Evolutionary conservation across 2,329 filamentous ascomycete species (phyloP).

Genomic region (Fusarium chaquense): DNA sequence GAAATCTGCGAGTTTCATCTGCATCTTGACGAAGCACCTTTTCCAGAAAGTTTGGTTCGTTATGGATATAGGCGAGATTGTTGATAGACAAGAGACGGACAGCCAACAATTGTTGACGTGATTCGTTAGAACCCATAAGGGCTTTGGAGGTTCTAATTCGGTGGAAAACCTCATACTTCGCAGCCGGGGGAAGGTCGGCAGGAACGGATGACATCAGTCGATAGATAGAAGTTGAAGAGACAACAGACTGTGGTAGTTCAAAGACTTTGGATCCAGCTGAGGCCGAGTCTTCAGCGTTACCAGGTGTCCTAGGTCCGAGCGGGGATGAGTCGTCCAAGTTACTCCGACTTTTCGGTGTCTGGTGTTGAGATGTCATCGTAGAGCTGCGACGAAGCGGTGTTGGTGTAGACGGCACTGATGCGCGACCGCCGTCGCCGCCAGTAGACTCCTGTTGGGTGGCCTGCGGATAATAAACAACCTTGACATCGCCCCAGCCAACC

Average conservation of each 20-base stretch:
- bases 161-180: conserved; percentile 87
- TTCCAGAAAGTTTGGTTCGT: conserved; percentile 84
- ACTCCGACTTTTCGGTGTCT: conserved; percentile 57
- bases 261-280: conserved; percentile 67
- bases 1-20: conserved; percentile 88
- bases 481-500: conserved; percentile 84
- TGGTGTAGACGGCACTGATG: conserved; percentile 74
- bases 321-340: conserved; percentile 62
- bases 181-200: conserved; percentile 75
- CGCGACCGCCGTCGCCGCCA: conserved; percentile 48
- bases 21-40: conserved; percentile 88
- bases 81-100: conserved; percentile 88
- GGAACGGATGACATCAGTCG: conserved; percentile 68
- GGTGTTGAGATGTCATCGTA: conserved; percentile 62
- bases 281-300: conserved; percentile 51
- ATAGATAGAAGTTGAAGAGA: conserved; percentile 66
- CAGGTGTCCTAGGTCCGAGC: conserved; percentile 59
- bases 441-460: conserved; percentile 46
- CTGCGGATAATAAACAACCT: conserved; percentile 80
- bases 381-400: conserved; percentile 79
- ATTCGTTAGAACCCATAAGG: conserved; percentile 72
- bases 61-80: conserved; percentile 90
- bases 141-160: conserved; percentile 87
- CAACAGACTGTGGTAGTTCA: conserved; percentile 71
- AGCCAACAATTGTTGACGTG: conserved; percentile 80